Base-by-base conservation (phyloP, 2,329 filamentous ascomycete genomes). In the Fusarium nygamai region DNA sequence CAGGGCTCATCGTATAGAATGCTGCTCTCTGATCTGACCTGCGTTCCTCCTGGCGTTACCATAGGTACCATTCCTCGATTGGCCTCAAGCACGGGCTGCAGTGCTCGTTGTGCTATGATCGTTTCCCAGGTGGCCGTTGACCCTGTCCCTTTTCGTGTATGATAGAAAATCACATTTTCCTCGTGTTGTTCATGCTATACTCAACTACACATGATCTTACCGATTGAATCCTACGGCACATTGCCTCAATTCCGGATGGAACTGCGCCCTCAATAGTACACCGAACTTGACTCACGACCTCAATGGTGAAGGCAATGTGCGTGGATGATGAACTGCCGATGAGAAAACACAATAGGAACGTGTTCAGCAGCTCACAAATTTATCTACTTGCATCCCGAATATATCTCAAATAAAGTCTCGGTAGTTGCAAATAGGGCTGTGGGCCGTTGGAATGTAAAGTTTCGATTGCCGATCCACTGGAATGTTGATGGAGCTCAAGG, bases 401-500 rank as follows among this genome's bases (percentile, higher is more conserved):
- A 10, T 36, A 12, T 53, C 13, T 54, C 13, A 12, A 7, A 17
- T 22, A 27, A 14, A 38, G 33, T 47, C 64, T 61, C 47, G 56
- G 48, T 9, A 39, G 39, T 73, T 67, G 27, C 41, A 38, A 50
- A 61, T 20, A 53, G 54, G 62, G 69, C 60, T 61, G 50, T 33
- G 19, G 38, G 34, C 47, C 36, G 38, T 62, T 73, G 72, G 65
- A 75, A 71, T 73, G 65, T 43, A 63, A 38, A 20, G 10, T 48
- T 51, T 61, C 27, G 46, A 71, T 34, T 74, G 24, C 71, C 68
- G 72, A 63, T 44, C 46, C 53, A 41, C 43, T 62, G 66, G 72
- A 64, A 74, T 62, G 51, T 17, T 56, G 61, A 67, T 64, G 66
- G 50, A 62, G 60, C 33, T n/a, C 20, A 72, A 70, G 47, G 65